These are phyloP conservation scores for Blastocystis hominis DNA, from an alignment of 352 stramenopile species.

Conservation along the genomic window DNA sequence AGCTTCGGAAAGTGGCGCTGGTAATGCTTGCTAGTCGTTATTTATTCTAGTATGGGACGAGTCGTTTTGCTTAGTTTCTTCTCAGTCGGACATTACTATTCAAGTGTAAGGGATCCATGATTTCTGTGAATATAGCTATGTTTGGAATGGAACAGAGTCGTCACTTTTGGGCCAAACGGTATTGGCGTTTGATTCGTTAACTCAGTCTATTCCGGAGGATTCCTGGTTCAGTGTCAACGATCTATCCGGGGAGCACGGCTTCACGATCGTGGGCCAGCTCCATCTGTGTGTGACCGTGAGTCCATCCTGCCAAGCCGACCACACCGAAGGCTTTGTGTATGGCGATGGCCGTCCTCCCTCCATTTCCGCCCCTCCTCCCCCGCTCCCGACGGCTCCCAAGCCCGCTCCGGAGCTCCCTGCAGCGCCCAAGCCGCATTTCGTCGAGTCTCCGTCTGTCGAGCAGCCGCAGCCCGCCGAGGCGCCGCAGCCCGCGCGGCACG, in stretches of 20 bases:
- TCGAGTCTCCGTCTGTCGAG: neutral
- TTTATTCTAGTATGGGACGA: slow-evolving; percentile 27
- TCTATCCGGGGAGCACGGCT: neutral
- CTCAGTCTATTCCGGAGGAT: neutral
- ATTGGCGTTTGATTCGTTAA: neutral
- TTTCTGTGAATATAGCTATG: neutral
- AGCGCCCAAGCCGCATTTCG: neutral
- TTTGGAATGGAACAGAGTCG: neutral
- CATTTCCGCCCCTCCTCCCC: neutral
- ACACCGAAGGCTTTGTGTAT: neutral
- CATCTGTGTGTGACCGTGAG: neutral
- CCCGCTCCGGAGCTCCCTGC: neutral
- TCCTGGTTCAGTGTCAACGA: slow-evolving; percentile 17
- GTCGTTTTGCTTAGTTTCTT: neutral
- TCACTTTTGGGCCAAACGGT: neutral
- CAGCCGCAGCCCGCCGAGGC: neutral
- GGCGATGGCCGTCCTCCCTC: neutral
- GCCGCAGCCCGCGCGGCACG: neutral
- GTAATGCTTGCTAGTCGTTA: neutral
- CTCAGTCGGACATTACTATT: neutral
- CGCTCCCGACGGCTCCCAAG: slow-evolving; percentile 15
- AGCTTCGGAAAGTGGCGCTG: neutral
- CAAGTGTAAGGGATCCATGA: neutral
- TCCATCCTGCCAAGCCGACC: neutral
- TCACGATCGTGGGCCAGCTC: neutral